These are phyloP conservation scores for Panicum virgatum DNA, from an alignment of 202 grass and related monocot genomes.

Conservation along the genomic window DNA sequence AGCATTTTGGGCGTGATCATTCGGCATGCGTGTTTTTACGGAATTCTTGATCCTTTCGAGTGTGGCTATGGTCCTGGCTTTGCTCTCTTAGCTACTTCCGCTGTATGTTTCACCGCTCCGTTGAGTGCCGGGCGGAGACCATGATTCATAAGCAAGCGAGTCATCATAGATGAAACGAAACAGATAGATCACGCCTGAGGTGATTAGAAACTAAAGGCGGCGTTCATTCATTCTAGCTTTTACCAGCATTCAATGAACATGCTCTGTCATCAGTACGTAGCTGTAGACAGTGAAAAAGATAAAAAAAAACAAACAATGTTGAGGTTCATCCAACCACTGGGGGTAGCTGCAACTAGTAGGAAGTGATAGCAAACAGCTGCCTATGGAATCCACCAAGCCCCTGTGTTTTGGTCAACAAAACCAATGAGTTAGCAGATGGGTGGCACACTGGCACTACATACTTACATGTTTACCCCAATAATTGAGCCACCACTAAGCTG, in stretches of 20 bases:
- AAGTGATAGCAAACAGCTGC: not conserved
- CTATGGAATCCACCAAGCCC: not conserved
- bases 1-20: too few species aligned
- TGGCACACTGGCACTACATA: not conserved
- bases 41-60: too few species aligned
- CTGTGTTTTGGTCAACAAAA: not conserved
- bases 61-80: too few species aligned
- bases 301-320: not conserved
- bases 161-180: not conserved
- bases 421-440: not conserved
- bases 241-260: not conserved
- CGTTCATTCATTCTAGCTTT: not conserved
- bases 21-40: too few species aligned
- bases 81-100: not conserved
- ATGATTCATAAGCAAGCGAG: not conserved
- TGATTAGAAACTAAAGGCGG: not conserved
- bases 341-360: too few species aligned
- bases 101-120: not conserved
- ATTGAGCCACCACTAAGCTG: slow-evolving; percentile 24
- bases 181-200: not conserved
- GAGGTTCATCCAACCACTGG: not conserved
- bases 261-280: not conserved
- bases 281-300: not conserved
- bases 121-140: not conserved
- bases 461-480: slow-evolving; percentile 25